Evolutionary conservation across 1,284 basidiomycete species (phyloP).

Genomic region (Tausonia pullulans): DNA sequence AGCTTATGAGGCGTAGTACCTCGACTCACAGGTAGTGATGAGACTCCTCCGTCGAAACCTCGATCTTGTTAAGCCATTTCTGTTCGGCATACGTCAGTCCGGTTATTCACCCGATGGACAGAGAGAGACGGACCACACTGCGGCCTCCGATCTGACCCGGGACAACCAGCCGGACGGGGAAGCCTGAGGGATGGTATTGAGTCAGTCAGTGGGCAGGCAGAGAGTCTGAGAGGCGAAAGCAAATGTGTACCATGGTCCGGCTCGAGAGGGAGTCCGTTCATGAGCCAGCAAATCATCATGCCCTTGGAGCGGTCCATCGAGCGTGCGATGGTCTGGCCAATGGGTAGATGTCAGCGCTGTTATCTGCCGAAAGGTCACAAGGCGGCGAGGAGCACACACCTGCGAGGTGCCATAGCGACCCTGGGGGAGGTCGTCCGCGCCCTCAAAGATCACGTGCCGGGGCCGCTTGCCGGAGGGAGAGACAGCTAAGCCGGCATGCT

Average conservation of each 20-base stretch:
- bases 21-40: conserved; percentile 41
- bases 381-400: conserved; percentile 18
- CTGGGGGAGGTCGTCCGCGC: conserved; percentile 49
- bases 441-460: conserved; percentile 54
- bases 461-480: conserved; percentile 32
- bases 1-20: conserved; percentile 7
- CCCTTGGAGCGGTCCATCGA: conserved; percentile 39
- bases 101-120: background rate
- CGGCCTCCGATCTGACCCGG: conserved; percentile 54
- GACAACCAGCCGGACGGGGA: conserved; percentile 49
- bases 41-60: conserved; percentile 45
- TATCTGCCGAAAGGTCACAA: background rate
- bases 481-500: conserved; percentile 39
- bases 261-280: conserved; percentile 49
- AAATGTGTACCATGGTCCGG: conserved; percentile 47
- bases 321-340: conserved; percentile 39
- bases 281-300: conserved; percentile 52
- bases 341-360: background rate
- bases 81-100: conserved; percentile 28
- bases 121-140: conserved; percentile 19
- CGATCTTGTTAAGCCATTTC: conserved; percentile 52
- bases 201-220: background rate
- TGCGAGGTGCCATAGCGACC: conserved; percentile 57
- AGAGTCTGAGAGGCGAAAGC: background rate
- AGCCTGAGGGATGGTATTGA: conserved; percentile 22